Conservation (phyloP, 805 yeast species). For the Suhomyces kilbournensis region DNA sequence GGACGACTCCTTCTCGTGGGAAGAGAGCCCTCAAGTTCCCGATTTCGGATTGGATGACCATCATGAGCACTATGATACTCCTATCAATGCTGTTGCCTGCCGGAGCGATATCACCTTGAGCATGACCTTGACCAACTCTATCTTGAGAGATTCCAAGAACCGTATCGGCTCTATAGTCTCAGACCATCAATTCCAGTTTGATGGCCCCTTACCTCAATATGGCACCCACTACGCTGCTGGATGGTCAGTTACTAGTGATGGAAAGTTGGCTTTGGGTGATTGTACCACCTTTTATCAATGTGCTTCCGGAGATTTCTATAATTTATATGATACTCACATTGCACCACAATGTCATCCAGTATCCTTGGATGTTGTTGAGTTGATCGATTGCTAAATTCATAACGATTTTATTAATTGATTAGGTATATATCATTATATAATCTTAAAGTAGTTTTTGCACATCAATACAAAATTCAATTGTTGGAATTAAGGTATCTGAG, state of each 20-base stretch:
- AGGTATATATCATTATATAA: background rate
- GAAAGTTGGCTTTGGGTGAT: slow-evolving; percentile 33
- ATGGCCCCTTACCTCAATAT: slow-evolving; percentile 40
- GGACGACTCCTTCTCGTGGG: slow-evolving; percentile 1
- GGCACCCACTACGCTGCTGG: slow-evolving; percentile 39
- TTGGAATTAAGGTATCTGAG: slow-evolving; percentile 1
- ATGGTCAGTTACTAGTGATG: slow-evolving; percentile 34
- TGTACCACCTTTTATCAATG: slow-evolving; percentile 36
- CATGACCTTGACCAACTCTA: slow-evolving; percentile 29
- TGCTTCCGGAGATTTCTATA: slow-evolving; percentile 38
- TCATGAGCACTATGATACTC: slow-evolving; percentile 12
- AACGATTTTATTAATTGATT: background rate
- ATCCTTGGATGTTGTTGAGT: slow-evolving; percentile 34
- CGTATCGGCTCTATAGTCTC: slow-evolving; percentile 39
- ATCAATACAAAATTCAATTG: background rate
- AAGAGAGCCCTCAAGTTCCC: background rate
- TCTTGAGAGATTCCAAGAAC: slow-evolving; percentile 28
- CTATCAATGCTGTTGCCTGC: slow-evolving; percentile 30
- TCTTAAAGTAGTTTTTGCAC: background rate
- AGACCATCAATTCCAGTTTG: slow-evolving; percentile 40
- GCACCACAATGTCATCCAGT: slow-evolving; percentile 37
- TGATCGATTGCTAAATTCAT: slow-evolving; percentile 24
- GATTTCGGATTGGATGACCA: background rate
- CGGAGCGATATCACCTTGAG: slow-evolving; percentile 20
- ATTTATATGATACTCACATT: slow-evolving; percentile 33